Percentiles rank a stretch among this genome's conserved stretches.
Conservation (phyloP, 1,284 basidiomycete species). For the Apiotrichum laibachii region DNA sequence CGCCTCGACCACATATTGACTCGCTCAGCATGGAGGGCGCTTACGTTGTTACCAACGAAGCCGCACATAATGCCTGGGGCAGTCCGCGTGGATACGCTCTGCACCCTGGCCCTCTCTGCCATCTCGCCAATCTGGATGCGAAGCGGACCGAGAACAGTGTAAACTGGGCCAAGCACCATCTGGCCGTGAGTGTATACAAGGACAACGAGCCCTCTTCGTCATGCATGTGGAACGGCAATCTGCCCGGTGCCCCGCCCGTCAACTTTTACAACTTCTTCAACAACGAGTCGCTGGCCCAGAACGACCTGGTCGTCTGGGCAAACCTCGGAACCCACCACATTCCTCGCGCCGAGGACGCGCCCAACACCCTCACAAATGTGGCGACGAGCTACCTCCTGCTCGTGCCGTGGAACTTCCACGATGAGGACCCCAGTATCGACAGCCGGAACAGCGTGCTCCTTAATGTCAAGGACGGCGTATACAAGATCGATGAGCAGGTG, state of each 20-base stretch:
- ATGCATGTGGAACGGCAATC: conserved; percentile 62
- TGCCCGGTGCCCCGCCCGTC: conserved; percentile 60
- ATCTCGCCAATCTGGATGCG: conserved; percentile 51
- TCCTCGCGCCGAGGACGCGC: conserved; percentile 57
- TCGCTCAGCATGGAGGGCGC: conserved; percentile 27
- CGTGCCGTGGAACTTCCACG: conserved; percentile 64
- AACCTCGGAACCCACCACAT: conserved; percentile 59
- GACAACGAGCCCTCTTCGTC: conserved; percentile 61
- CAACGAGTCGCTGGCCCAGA: conserved; percentile 55
- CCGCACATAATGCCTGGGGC: conserved; percentile 56
- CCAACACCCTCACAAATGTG: conserved; percentile 62
- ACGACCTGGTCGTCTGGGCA: conserved; percentile 61
- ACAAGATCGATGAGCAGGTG: conserved; percentile 57
- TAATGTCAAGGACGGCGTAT: conserved; percentile 50
- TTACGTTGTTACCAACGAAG: conserved; percentile 35
- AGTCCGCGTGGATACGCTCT: conserved; percentile 55
- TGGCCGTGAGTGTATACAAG: conserved; percentile 60
- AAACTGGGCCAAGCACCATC: conserved; percentile 64
- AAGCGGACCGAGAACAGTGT: conserved; percentile 61
- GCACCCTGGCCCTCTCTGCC: conserved; percentile 19
- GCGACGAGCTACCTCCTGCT: conserved; percentile 61
- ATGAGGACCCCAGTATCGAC: conserved; percentile 59
- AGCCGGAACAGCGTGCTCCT: conserved; percentile 52
- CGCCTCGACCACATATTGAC: not conserved
- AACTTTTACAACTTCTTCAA: conserved; percentile 64